Base-by-base conservation (phyloP, 139 green algal species). In the Raphidocelis subcapitata region DNA sequence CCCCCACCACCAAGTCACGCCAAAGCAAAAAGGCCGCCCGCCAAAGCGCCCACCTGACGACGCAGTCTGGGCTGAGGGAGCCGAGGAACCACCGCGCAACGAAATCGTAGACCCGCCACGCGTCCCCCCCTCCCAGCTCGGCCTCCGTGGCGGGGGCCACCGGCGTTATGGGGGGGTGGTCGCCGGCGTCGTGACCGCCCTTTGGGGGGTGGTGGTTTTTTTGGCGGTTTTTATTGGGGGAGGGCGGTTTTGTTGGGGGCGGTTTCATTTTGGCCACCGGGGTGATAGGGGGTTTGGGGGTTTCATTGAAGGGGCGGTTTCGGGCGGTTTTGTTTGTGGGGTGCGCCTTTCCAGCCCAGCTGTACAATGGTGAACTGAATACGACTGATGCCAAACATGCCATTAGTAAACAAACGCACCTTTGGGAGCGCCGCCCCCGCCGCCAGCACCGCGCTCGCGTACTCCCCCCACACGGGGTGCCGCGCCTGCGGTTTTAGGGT, bases 151-250 rank as follows among this genome's bases (percentile, higher is more conserved):
- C 89, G n/a, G 71, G 70, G 5, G 82, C 52, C 49, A 94, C 83
- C 10, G 93, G 93, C 3, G 93, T 98, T 81, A 98, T 97, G 36
- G 93, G 93, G 15, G 93, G 93, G 79, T 98, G 93, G 76, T 97
- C 93, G 5, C 92, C 93, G 33, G 68, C 83, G 65, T 97, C 90
- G 8, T 72, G 75, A 5, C 90, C 91, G 1, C 85, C 79, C 81
- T 88, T 8, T 49, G 8, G 8, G 41, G 41, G 12, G 41, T 12
- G 41, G 12, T 8, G 41, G 8, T 49, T 12, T 20, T n/a, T n/a
- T n/a, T n/a, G n/a, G n/a, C n/a, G n/a, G n/a, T n/a, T n/a, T n/a
- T n/a, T n/a, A n/a, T n/a, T n/a, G n/a, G n/a, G n/a, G n/a, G n/a
- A n/a, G n/a, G n/a, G n/a, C n/a, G n/a, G n/a, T n/a, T n/a, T n/a